Percentiles rank a stretch among this genome's conserved stretches.
phyloP scores from a whole-genome alignment of 352 stramenopile genomes.

The Plasmopara halstedii region DNA sequence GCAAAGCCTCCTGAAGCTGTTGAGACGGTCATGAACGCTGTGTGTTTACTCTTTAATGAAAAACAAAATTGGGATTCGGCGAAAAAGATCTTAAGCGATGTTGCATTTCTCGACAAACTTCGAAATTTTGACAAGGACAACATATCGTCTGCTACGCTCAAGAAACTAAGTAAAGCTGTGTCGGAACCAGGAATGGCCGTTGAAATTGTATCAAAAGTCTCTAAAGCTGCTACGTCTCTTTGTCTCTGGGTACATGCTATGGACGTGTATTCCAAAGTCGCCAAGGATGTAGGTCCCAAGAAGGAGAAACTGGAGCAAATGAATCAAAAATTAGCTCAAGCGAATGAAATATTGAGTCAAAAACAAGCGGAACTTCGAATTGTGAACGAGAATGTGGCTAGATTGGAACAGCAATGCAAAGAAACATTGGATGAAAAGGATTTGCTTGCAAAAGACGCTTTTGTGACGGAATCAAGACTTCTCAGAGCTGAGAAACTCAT shows the following conservation, averaged over 20 bases:
- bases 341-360: slow-evolving; percentile 77
- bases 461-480: slow-evolving; percentile 85
- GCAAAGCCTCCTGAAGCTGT: slow-evolving; percentile 88
- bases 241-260: slow-evolving; percentile 94
- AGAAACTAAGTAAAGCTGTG: slow-evolving; percentile 85
- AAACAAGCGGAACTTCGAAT: slow-evolving; percentile 85
- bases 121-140: slow-evolving; percentile 94
- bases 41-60: slow-evolving; percentile 90
- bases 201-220: slow-evolving; percentile 90
- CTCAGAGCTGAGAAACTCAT: slow-evolving; percentile 89
- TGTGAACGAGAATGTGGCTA: slow-evolving; percentile 88
- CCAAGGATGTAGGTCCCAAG: no score
- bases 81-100: slow-evolving; percentile 88
- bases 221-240: slow-evolving; percentile 83
- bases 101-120: slow-evolving; percentile 86
- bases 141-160: slow-evolving; percentile 79
- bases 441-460: slow-evolving; percentile 74
- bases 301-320: slow-evolving; percentile 87
- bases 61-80: slow-evolving; percentile 90
- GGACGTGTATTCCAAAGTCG: slow-evolving; percentile 93
- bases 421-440: slow-evolving; percentile 90
- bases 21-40: slow-evolving; percentile 91
- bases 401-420: slow-evolving; percentile 85
- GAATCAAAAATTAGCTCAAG: slow-evolving; percentile 86
- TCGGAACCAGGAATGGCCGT: slow-evolving; percentile 82